These are phyloP conservation scores for Eragrostis curvula DNA, from an alignment of 176 grass and related monocot genomes.

Conservation along the genomic window DNA sequence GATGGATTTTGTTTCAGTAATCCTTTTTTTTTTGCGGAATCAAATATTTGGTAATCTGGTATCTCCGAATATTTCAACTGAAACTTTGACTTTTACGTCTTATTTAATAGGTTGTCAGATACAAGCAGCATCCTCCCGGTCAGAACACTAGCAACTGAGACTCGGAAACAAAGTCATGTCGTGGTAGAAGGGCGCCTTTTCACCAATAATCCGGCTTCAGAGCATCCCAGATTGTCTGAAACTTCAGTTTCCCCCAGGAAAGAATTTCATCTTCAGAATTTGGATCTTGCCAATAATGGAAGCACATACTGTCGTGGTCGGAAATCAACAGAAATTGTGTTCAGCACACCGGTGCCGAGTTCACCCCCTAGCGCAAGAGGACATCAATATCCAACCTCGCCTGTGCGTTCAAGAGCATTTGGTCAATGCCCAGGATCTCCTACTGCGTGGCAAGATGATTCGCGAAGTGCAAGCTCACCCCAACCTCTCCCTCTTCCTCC, in stretches of 20 bases:
- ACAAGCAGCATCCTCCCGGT: constrained; percentile 17
- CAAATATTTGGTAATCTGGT: background rate
- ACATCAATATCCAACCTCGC: constrained; percentile 44
- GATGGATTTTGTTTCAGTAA: background rate
- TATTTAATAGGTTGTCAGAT: constrained; percentile 44
- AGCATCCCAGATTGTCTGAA: constrained; percentile 48
- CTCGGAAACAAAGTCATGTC: constrained; percentile 39
- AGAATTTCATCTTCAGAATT: constrained; percentile 44
- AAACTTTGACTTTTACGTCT: constrained; percentile 16
- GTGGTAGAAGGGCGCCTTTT: constrained; percentile 41
- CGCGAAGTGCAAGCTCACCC: constrained; percentile 50
- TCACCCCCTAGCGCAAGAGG: constrained; percentile 53
- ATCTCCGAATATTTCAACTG: constrained; percentile 10
- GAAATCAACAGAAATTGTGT: constrained; percentile 61
- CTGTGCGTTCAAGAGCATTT: constrained; percentile 47
- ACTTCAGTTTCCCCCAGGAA: constrained; percentile 50
- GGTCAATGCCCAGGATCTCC: constrained; percentile 64
- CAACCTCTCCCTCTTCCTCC: constrained; percentile 82
- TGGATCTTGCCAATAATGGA: constrained; percentile 47
- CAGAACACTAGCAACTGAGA: constrained; percentile 43
- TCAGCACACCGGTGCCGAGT: constrained; percentile 38
- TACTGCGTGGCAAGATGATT: constrained; percentile 58
- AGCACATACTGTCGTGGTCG: constrained; percentile 39
- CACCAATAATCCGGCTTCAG: constrained; percentile 42
- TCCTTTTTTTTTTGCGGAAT: background rate